These are phyloP conservation scores for Fusarium annulatum DNA, from an alignment of 2,329 filamentous ascomycete species.

Conservation along the genomic window DNA sequence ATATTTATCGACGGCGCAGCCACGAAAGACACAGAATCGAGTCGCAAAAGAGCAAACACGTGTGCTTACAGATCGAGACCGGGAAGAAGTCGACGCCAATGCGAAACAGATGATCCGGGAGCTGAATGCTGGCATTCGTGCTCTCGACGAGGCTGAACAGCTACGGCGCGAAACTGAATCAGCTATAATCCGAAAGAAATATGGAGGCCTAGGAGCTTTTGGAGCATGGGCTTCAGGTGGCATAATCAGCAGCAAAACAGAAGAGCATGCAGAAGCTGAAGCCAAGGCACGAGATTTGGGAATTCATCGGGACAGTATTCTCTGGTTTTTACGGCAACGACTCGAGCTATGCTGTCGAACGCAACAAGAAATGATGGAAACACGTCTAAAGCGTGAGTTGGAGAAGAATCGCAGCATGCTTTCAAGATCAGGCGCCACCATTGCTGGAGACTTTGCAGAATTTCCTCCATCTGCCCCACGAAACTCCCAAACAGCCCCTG, in stretches of 20 bases:
- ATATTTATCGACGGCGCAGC: conserved; percentile 85
- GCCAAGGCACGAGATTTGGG: conserved; percentile 73
- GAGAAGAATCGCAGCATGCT: conserved; percentile 91
- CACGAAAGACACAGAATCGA: conserved; percentile 66
- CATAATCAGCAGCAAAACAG: conserved; percentile 59
- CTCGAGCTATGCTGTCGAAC: conserved; percentile 80
- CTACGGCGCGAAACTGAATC: conserved; percentile 81
- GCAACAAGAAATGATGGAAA: conserved; percentile 94
- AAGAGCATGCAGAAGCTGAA: conserved; percentile 79
- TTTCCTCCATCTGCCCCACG: conserved; percentile 43
- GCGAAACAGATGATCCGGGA: conserved; percentile 88
- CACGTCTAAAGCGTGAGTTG: conserved; percentile 82
- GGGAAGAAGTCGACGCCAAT: conserved; percentile 87
- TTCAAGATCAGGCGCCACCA: conserved; percentile 67
- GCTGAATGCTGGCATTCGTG: conserved; percentile 82
- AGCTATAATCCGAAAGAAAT: conserved; percentile 77
- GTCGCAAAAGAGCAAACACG: conserved; percentile 59
- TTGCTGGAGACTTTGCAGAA: conserved; percentile 49
- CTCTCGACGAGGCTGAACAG: conserved; percentile 83
- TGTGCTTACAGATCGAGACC: conserved; percentile 81
- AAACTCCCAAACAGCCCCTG: conserved; percentile 30
- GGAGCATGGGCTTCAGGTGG: conserved; percentile 74
- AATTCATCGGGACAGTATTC: conserved; percentile 81
- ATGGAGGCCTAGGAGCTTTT: conserved; percentile 71
- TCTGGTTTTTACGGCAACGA: conserved; percentile 82